phyloP scores from a whole-genome alignment of 495 filamentous ascomycete genomes.

The Apodospora peruviana region DNA sequence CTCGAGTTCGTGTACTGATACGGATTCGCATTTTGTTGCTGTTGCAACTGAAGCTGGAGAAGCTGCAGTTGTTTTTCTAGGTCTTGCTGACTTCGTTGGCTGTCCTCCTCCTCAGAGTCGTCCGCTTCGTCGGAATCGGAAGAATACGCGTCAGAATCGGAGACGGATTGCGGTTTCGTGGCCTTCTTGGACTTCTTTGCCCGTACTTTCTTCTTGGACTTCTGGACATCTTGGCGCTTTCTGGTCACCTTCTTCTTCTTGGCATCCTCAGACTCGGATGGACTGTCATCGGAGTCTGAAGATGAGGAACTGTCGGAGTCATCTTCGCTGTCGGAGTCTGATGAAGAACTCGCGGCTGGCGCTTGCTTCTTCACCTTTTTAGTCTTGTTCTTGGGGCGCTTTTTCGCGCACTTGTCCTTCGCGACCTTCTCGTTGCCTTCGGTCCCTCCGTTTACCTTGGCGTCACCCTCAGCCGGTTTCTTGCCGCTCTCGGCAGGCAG shows the following conservation, averaged over 20 bases:
- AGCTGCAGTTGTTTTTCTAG: constrained; percentile 24
- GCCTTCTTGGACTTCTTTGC: constrained; percentile 20
- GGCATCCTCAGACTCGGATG: constrained; percentile 23
- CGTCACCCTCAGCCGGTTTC: constrained; percentile 13
- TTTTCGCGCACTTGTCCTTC: constrained; percentile 34
- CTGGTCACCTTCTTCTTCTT: constrained; percentile 38
- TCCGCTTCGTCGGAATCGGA: constrained; percentile 18
- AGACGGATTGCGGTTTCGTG: constrained; percentile 13
- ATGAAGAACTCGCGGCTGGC: constrained; percentile 23
- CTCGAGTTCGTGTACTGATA: constrained; percentile 20
- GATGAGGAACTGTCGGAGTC: constrained; percentile 23
- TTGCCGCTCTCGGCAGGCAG: constrained; percentile 16
- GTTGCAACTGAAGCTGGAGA: constrained; percentile 18
- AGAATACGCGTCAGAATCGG: constrained; percentile 33
- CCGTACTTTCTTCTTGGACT: constrained; percentile 35
- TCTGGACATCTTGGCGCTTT: constrained; percentile 33
- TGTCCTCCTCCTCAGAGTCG: constrained; percentile 15
- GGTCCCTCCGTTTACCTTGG: constrained; percentile 16
- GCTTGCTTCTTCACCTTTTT: constrained; percentile 36
- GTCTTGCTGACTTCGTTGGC: constrained; percentile 9
- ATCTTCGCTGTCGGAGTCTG: constrained; percentile 25
- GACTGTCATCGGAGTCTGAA: constrained; percentile 20
- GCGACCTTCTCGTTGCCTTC: constrained; percentile 30
- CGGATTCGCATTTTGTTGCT: constrained; percentile 17
- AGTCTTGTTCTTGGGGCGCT: constrained; percentile 29